Evolutionary conservation across 2,329 filamentous ascomycete species (phyloP).

Genomic region (Huntiella bhutanensis): DNA sequence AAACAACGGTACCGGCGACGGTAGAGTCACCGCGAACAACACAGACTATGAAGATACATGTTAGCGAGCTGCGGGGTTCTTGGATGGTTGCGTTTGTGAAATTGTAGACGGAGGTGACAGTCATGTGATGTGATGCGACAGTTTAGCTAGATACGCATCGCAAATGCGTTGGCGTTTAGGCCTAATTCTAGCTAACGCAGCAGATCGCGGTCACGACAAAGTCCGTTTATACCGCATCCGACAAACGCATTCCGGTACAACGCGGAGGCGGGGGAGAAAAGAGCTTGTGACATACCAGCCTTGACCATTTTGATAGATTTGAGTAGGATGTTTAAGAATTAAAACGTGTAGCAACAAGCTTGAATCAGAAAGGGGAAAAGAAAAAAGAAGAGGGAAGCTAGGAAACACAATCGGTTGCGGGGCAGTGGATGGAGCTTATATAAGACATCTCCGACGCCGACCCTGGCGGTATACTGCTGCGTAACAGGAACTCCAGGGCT

Average conservation of each 20-base stretch:
- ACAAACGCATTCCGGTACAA: no score
- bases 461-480: no score
- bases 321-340: constrained; percentile 3
- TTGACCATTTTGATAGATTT: constrained; percentile 13
- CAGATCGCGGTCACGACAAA: no score
- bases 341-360: constrained; percentile 2
- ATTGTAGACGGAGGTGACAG: no score
- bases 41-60: constrained; percentile 43
- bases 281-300: constrained; percentile 12
- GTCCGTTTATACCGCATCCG: no score
- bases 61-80: no score
- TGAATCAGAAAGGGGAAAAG: constrained; percentile 3
- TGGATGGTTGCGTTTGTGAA: no score
- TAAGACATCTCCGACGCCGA: not conserved
- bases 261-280: not conserved
- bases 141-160: no score
- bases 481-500: no score
- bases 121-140: no score
- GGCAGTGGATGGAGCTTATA: constrained; percentile 1
- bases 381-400: constrained; percentile 7
- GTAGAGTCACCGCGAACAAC: constrained; percentile 96
- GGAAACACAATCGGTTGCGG: not conserved
- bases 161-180: no score
- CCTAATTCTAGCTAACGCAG: no score
- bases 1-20: constrained; percentile 80